Percentiles rank a stretch among this genome's conserved stretches.
These are phyloP conservation scores for Geotrichum aggregatum DNA, from an alignment of 1,139 yeast species.

Conservation along the genomic window DNA sequence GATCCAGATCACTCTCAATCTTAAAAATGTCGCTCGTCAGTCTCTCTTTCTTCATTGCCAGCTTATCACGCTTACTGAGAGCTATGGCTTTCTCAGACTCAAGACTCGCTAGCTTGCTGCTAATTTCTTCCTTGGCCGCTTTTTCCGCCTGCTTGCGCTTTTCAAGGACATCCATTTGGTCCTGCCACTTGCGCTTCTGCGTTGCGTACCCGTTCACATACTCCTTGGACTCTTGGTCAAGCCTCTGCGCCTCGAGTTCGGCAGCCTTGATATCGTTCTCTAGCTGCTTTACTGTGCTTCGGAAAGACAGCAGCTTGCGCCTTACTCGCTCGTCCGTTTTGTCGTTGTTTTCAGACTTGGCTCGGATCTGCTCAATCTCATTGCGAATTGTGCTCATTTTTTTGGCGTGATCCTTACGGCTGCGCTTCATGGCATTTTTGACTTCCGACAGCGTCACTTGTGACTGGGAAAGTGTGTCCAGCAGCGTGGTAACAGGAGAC, in stretches of 20 bases:
- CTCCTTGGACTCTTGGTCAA: constrained; percentile 24
- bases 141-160: constrained; percentile 24
- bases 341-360: constrained; percentile 36
- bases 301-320: constrained; percentile 35
- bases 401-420: constrained; percentile 38
- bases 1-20: constrained; percentile 25
- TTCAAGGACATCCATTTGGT: constrained; percentile 19
- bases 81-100: constrained; percentile 27
- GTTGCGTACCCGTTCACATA: constrained; percentile 23
- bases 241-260: constrained; percentile 23
- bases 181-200: constrained; percentile 26
- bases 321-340: constrained; percentile 38
- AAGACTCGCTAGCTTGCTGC: constrained; percentile 24
- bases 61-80: constrained; percentile 29
- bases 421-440: constrained; percentile 34
- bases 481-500: constrained; percentile 39
- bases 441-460: constrained; percentile 37
- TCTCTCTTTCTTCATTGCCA: constrained; percentile 26
- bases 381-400: constrained; percentile 34
- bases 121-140: constrained; percentile 21
- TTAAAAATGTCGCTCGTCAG: constrained; percentile 25
- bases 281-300: constrained; percentile 35
- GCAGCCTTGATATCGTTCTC: constrained; percentile 35
- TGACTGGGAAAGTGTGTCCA: constrained; percentile 39
- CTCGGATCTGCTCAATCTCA: constrained; percentile 36